These are phyloP conservation scores for Zalaria sp. DNA, from an alignment of 2,329 filamentous ascomycete genomes.

Conservation along the genomic window DNA sequence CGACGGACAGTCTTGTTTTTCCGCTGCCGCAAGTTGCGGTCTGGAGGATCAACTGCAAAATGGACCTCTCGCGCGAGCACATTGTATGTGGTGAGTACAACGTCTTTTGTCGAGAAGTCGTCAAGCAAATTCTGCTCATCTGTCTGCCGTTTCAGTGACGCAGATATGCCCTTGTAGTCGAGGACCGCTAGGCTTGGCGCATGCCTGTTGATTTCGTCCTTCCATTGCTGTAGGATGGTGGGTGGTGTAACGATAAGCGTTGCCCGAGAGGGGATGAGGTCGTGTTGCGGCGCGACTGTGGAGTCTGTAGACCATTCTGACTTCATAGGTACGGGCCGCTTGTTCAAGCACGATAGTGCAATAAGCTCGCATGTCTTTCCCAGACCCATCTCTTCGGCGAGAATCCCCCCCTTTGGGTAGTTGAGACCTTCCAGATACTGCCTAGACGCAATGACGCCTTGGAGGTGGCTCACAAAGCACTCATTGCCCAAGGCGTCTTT, in stretches of 20 bases:
- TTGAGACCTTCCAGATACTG: conserved; percentile 26
- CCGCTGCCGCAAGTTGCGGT: conserved; percentile 47
- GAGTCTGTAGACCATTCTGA: background rate
- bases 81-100: conserved; percentile 49
- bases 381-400: conserved; percentile 73
- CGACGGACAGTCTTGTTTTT: conserved; percentile 50
- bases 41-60: conserved; percentile 55
- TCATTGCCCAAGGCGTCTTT: conserved; percentile 31
- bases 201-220: conserved; percentile 42
- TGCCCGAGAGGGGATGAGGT: conserved; percentile 30
- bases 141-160: conserved; percentile 14
- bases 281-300: background rate
- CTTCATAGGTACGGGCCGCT: conserved; percentile 16
- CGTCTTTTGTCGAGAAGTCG: conserved; percentile 35
- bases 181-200: conserved; percentile 41
- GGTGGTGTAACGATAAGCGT: conserved; percentile 50
- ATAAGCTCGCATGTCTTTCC: conserved; percentile 70
- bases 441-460: conserved; percentile 35
- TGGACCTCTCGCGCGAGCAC: conserved; percentile 71
- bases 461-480: conserved; percentile 48
- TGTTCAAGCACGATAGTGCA: conserved; percentile 52
- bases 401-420: conserved; percentile 44
- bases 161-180: conserved; percentile 40
- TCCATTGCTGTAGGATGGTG: conserved; percentile 50
- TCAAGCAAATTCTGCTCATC: conserved; percentile 27